phyloP scores from a whole-genome alignment of 208 protist species.

The Crithidia sp. region DNA sequence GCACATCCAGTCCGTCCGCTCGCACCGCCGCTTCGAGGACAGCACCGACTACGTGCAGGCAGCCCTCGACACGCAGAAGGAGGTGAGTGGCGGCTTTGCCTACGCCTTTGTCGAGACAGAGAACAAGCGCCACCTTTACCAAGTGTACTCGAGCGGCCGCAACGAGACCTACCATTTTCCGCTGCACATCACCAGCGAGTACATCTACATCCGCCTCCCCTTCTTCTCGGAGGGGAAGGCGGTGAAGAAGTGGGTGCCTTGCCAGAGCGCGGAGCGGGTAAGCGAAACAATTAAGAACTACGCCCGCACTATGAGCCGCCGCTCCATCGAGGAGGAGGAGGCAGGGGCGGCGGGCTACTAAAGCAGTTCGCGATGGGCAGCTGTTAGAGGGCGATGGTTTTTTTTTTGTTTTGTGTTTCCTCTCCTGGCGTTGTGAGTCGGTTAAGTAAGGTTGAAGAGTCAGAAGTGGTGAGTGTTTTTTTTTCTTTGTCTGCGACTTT shows the following conservation, averaged over 20 bases:
- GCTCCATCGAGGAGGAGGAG: not conserved
- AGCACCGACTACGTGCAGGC: constrained; percentile 56
- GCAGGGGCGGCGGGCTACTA: not conserved
- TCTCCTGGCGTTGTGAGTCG: no score
- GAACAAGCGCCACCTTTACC: constrained; percentile 54
- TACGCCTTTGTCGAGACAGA: constrained; percentile 82
- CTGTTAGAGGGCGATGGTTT: not conserved
- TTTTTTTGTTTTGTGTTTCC: not conserved
- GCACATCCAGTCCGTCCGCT: constrained; percentile 53
- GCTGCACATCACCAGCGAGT: constrained; percentile 73
- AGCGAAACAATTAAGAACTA: constrained; percentile 82
- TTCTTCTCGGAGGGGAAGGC: constrained; percentile 37
- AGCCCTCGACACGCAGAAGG: constrained; percentile 57
- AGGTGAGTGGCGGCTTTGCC: constrained; percentile 47
- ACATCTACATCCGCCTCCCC: constrained; percentile 80
- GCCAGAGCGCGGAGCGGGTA: constrained; percentile 79
- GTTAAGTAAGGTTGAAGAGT: not conserved
- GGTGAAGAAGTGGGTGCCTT: constrained; percentile 68
- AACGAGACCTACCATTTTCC: constrained; percentile 60
- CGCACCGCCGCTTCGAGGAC: constrained; percentile 74
- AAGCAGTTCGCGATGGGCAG: not conserved
- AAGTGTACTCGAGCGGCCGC: constrained; percentile 61
- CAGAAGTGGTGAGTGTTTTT: not conserved
- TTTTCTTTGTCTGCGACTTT: constrained; percentile 1
- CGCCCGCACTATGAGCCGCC: constrained; percentile 35